These are phyloP conservation scores for Mucor piriformis DNA, from an alignment of 371 early-diverging fungal genomes.

Conservation along the genomic window DNA sequence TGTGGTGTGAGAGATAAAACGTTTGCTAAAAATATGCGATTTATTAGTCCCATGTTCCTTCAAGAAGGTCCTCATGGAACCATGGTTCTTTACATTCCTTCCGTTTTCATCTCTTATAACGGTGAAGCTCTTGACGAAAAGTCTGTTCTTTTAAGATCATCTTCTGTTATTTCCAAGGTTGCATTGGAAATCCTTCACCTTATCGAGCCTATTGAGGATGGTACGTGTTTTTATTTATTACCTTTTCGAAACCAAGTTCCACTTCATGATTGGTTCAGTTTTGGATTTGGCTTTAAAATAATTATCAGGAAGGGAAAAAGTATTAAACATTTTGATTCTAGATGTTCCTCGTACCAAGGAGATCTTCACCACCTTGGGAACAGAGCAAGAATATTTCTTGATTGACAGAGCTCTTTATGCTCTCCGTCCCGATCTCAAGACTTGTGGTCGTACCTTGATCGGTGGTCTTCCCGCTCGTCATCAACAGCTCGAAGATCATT, in stretches of 20 bases:
- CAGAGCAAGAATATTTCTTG: constrained; percentile 98
- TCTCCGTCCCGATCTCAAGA: constrained; percentile 95
- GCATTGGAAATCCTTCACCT: constrained; percentile 77
- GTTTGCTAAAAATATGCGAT: background rate
- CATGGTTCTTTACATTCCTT: constrained; percentile 93
- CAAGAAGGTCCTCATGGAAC: constrained; percentile 93
- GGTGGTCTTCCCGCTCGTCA: constrained; percentile 96
- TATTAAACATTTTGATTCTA: background rate
- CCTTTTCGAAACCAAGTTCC: too few relatives aligned
- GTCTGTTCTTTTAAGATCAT: constrained; percentile 94
- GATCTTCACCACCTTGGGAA: constrained; percentile 91
- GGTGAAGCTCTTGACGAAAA: constrained; percentile 98
- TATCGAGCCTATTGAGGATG: constrained; percentile 61
- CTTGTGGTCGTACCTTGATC: constrained; percentile 91
- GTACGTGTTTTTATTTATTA: background rate
- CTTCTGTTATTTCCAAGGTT: constrained; percentile 80
- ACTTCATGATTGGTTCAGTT: too few relatives aligned
- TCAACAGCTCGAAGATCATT: constrained; percentile 98
- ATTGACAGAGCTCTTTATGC: constrained; percentile 91
- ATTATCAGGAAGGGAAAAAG: too few relatives aligned
- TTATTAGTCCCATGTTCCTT: constrained; percentile 89
- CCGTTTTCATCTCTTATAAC: constrained; percentile 97
- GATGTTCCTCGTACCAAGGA: constrained; percentile 58
- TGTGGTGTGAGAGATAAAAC: background rate
- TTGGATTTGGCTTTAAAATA: too few relatives aligned